Percentiles rank a stretch among this genome's conserved stretches.
These are phyloP conservation scores for Lophiotrema nucula DNA, from an alignment of 495 filamentous ascomycete genomes.

Conservation along the genomic window DNA sequence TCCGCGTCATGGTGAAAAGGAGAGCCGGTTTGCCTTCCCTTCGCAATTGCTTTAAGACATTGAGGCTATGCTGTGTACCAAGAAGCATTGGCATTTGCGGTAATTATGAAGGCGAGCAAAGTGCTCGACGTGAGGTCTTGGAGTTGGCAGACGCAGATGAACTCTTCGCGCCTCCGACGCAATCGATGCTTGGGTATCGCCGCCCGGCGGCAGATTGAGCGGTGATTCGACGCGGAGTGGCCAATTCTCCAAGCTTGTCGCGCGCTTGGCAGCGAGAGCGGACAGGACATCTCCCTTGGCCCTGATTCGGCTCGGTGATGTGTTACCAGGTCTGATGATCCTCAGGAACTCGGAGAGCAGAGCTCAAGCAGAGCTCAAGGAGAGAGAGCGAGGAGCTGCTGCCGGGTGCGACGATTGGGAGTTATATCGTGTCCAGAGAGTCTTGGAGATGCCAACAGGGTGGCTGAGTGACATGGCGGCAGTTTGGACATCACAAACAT, in stretches of 20 bases:
- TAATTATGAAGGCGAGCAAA: too few relatives aligned
- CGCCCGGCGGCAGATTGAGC: background rate
- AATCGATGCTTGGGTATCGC: background rate
- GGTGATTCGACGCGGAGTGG: conserved; percentile 1
- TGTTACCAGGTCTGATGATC: background rate
- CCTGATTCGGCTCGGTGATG: background rate
- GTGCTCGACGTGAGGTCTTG: conserved; percentile 5
- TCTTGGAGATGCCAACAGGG: too few relatives aligned
- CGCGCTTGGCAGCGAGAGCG: background rate
- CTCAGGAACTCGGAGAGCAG: background rate
- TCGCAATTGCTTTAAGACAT: too few relatives aligned
- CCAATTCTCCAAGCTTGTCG: conserved; percentile 4
- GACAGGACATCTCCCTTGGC: background rate
- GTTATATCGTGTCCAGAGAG: too few relatives aligned
- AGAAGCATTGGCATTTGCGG: too few relatives aligned
- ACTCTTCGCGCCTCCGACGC: background rate
- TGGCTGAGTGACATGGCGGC: too few relatives aligned
- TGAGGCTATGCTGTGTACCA: too few relatives aligned
- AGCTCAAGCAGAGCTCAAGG: background rate
- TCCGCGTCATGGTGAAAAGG: too few relatives aligned
- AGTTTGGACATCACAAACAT: too few relatives aligned
- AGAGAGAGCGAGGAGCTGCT: background rate
- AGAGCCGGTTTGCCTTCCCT: too few relatives aligned
- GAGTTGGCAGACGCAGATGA: background rate
- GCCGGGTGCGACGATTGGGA: too few relatives aligned